Evolutionary conservation across 352 stramenopile genomes (phyloP).

Genomic region (Globisporangium viniferum): DNA sequence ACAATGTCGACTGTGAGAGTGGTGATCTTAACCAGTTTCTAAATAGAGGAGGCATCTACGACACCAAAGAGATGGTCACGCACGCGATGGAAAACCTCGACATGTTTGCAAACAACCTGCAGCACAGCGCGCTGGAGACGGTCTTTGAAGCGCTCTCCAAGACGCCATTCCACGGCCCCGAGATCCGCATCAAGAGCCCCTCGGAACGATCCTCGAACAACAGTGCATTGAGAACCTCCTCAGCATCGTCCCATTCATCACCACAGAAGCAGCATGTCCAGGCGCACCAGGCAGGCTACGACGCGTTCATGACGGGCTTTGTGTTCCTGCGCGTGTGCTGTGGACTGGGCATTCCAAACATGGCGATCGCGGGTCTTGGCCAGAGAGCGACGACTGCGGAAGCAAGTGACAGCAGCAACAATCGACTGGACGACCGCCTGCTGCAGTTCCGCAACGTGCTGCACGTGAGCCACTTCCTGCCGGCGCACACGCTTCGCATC

Average conservation of each 20-base stretch:
- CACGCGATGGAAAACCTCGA: conserved; percentile 64
- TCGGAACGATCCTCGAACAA: not conserved
- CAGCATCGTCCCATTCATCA: conserved; percentile 1
- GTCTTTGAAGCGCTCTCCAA: conserved; percentile 57
- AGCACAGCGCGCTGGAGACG: conserved; percentile 62
- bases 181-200: conserved; percentile 29
- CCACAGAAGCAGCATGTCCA: conserved; percentile 25
- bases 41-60: conserved; percentile 36
- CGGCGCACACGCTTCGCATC: conserved; percentile 38
- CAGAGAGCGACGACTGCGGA: not conserved
- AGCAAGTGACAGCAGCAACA: not conserved
- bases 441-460: conserved; percentile 44
- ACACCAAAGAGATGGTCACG: conserved; percentile 73
- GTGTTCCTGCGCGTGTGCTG: conserved; percentile 70
- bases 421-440: conserved; percentile 15
- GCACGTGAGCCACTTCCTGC: conserved; percentile 64
- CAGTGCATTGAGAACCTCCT: not conserved
- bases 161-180: conserved; percentile 64
- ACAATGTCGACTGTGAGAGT: not conserved
- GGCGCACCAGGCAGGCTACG: conserved; percentile 73
- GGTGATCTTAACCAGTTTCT: not conserved
- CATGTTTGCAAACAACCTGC: conserved; percentile 49
- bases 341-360: conserved; percentile 54
- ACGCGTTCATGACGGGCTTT: conserved; percentile 77
- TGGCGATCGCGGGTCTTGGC: conserved; percentile 36